Conservation (phyloP, 75 land plant genomes). For the Azolla pinnata region DNA sequence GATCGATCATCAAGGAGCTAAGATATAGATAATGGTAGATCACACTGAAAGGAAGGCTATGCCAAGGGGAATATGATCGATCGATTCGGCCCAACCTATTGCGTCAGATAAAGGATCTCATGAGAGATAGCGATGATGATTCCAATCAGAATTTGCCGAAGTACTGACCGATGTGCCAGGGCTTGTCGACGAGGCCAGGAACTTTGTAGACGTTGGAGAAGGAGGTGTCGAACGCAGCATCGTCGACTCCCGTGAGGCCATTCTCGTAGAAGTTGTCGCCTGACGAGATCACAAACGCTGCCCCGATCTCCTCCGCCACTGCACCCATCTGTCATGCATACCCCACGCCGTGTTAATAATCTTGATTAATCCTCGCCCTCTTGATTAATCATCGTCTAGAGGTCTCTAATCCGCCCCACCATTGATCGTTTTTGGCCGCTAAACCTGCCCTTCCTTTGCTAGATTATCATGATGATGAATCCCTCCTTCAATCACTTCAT, state of each 20-base stretch:
- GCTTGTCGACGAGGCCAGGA: constrained; percentile 9
- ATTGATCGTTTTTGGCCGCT: too few relatives aligned
- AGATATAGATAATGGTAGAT: not conserved
- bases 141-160: too few relatives aligned
- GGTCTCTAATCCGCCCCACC: too few relatives aligned
- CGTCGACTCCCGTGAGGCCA: constrained; percentile 15
- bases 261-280: constrained; percentile 16
- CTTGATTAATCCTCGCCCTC: too few relatives aligned
- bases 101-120: too few relatives aligned
- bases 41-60: not conserved
- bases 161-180: constrained; percentile 17
- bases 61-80: not conserved
- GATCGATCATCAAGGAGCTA: not conserved
- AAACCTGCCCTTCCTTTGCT: too few relatives aligned
- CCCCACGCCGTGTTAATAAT: not conserved
- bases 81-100: too few relatives aligned
- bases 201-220: constrained; percentile 12
- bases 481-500: too few relatives aligned
- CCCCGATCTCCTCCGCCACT: constrained; percentile 7
- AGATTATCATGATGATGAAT: too few relatives aligned
- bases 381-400: too few relatives aligned
- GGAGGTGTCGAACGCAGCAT: constrained; percentile 1
- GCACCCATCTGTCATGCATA: constrained; percentile 9
- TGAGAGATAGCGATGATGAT: too few relatives aligned
- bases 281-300: constrained; percentile 8